phyloP scores from a whole-genome alignment of 2,329 filamentous ascomycete species.

The Pseudogymnoascus sp. region DNA sequence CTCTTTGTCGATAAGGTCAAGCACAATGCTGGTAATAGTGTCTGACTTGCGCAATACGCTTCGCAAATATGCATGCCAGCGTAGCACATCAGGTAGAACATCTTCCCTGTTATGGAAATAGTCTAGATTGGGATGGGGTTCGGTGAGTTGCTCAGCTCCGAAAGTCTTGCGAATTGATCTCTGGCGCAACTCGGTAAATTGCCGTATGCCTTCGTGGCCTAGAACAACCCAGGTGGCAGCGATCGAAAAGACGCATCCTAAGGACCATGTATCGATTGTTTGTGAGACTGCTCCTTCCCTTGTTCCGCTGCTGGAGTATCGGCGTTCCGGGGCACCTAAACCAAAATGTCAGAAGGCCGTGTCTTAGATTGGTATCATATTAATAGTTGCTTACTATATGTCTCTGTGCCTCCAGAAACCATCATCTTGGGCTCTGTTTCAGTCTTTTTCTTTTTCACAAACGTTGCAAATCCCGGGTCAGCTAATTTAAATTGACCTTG shows the following conservation, averaged over 20 bases:
- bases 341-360: background rate
- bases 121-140: slow-evolving; percentile 10
- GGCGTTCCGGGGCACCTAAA: background rate
- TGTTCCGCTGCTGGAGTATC: background rate
- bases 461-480: slow-evolving; percentile 31
- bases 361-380: background rate
- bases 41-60: slow-evolving; percentile 17
- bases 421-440: background rate
- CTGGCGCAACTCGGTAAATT: slow-evolving; percentile 22
- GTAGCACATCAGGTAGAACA: slow-evolving; percentile 18
- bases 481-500: slow-evolving; percentile 31
- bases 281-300: background rate
- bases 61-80: slow-evolving; percentile 23
- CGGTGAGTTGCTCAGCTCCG: background rate
- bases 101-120: slow-evolving; percentile 22
- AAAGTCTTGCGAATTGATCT: slow-evolving; percentile 1
- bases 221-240: slow-evolving; percentile 33
- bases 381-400: slow-evolving; percentile 27
- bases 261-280: slow-evolving; percentile 34
- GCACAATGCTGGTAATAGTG: slow-evolving; percentile 16
- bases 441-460: slow-evolving; percentile 16
- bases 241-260: slow-evolving; percentile 33
- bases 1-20: slow-evolving; percentile 23
- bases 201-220: slow-evolving; percentile 27
- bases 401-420: slow-evolving; percentile 28